Evolutionary conservation across 2,329 filamentous ascomycete genomes (phyloP).

Genomic region (Botrytis pseudocinerea): DNA sequence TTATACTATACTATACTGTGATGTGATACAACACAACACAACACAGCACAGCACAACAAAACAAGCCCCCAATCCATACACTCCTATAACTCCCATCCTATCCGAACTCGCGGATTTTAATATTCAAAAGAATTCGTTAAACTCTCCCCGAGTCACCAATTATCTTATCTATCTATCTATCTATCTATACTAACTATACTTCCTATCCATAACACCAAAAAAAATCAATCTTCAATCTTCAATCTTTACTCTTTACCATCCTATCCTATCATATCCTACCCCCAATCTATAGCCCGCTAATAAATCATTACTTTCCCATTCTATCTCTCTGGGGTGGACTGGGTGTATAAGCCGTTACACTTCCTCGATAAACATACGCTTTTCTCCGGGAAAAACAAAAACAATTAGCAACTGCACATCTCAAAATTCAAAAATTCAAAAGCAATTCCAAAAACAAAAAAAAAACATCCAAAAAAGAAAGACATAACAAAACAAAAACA

Average conservation of each 20-base stretch:
- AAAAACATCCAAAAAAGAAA: not conserved
- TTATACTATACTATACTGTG: not conserved
- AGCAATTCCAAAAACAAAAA: not conserved
- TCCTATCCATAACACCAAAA: not conserved
- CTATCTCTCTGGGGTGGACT: constrained; percentile 14
- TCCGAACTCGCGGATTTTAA: not conserved
- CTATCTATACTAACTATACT: no score
- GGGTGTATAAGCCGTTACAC: constrained; percentile 16
- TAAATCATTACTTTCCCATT: not conserved
- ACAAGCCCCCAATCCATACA: not conserved
- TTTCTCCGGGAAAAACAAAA: not conserved
- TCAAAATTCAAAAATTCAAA: not conserved
- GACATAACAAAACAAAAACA: not conserved
- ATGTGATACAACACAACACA: not conserved
- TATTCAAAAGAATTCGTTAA: not conserved
- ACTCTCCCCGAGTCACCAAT: not conserved
- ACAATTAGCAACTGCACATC: constrained; percentile 7
- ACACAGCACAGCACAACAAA: not conserved
- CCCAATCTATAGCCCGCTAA: not conserved
- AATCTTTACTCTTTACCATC: no score
- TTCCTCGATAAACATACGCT: constrained; percentile 24
- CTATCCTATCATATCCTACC: not conserved
- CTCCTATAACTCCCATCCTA: not conserved
- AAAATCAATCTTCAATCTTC: not conserved
- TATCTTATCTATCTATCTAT: not conserved